phyloP scores from a whole-genome alignment of 23 red algal species.

The Agarophyton chilense region DNA sequence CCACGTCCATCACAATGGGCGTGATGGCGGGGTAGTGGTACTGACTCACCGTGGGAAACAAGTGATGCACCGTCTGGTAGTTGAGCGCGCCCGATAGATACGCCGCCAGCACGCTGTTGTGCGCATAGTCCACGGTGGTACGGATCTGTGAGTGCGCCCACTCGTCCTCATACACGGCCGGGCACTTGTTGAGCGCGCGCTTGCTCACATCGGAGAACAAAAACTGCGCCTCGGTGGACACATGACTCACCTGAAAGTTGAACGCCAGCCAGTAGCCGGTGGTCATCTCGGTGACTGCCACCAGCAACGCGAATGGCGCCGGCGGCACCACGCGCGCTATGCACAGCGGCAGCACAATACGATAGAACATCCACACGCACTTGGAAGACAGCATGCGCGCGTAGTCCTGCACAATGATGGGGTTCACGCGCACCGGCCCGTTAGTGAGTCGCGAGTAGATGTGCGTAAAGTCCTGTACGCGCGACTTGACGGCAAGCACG shows the following conservation, averaged over 20 bases:
- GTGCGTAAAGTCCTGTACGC: constrained; percentile 67
- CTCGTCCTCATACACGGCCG: constrained; percentile 65
- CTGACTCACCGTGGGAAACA: constrained; percentile 82
- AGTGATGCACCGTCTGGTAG: constrained; percentile 88
- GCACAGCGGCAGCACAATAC: constrained; percentile 58
- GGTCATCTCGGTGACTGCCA: constrained; percentile 57
- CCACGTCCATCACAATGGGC: constrained; percentile 80
- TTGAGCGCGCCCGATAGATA: constrained; percentile 81
- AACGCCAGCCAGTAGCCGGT: constrained; percentile 89
- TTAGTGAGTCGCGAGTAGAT: constrained; percentile 68
- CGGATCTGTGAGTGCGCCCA: constrained; percentile 80
- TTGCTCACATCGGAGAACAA: constrained; percentile 47
- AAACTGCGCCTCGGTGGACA: constrained; percentile 58
- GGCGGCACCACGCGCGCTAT: constrained; percentile 6
- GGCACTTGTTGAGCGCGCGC: constrained; percentile 53
- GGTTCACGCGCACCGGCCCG: constrained; percentile 87
- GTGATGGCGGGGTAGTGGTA: constrained; percentile 74
- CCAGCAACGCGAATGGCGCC: constrained; percentile 18
- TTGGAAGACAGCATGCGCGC: constrained; percentile 69
- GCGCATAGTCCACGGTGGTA: constrained; percentile 79
- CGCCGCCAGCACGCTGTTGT: constrained; percentile 46
- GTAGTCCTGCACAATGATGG: constrained; percentile 78
- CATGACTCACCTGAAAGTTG: constrained; percentile 90
- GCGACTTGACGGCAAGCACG: constrained; percentile 69
- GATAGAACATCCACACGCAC: constrained; percentile 67